Evolutionary conservation across 805 yeast genomes (phyloP).

Genomic region (Candida dendrica): DNA sequence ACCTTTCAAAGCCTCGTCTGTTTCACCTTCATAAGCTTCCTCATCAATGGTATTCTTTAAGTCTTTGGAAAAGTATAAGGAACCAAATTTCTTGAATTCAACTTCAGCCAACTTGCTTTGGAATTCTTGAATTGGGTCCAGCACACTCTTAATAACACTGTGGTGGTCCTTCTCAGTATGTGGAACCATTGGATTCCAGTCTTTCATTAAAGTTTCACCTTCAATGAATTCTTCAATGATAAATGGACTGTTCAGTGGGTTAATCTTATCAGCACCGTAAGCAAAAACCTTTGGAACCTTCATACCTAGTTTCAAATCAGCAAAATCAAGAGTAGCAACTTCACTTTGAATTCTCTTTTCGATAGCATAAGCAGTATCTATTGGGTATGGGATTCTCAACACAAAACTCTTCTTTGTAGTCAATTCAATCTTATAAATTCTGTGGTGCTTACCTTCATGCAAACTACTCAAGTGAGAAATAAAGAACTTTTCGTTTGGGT

Average conservation of each 20-base stretch:
- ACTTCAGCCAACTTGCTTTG: slow-evolving; percentile 47
- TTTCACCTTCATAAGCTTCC: slow-evolving; percentile 56
- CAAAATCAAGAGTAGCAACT: slow-evolving; percentile 89
- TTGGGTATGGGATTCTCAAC: slow-evolving; percentile 79
- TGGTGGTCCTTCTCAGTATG: slow-evolving; percentile 49
- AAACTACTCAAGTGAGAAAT: slow-evolving; percentile 73
- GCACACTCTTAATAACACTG: slow-evolving; percentile 47
- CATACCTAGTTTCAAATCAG: slow-evolving; percentile 52
- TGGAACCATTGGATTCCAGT: slow-evolving; percentile 78
- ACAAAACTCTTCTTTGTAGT: slow-evolving; percentile 56
- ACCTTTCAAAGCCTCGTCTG: slow-evolving; percentile 36
- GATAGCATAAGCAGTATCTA: slow-evolving; percentile 59
- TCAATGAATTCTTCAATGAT: slow-evolving; percentile 73
- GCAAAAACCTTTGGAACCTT: slow-evolving; percentile 67
- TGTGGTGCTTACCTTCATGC: slow-evolving; percentile 92
- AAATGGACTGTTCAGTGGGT: slow-evolving; percentile 66
- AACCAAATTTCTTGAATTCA: slow-evolving; percentile 70
- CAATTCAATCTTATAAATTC: slow-evolving; percentile 69
- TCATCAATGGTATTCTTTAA: slow-evolving; percentile 25
- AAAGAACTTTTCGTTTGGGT: slow-evolving; percentile 36
- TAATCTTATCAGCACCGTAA: slow-evolving; percentile 55
- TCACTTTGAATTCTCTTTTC: slow-evolving; percentile 74
- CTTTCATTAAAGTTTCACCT: slow-evolving; percentile 79
- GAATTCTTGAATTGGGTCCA: slow-evolving; percentile 68
- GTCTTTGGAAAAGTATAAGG: slow-evolving; percentile 74